Evolutionary conservation across 169 alveolate genomes (phyloP).

Genomic region (Prorocentrum cordatum): DNA sequence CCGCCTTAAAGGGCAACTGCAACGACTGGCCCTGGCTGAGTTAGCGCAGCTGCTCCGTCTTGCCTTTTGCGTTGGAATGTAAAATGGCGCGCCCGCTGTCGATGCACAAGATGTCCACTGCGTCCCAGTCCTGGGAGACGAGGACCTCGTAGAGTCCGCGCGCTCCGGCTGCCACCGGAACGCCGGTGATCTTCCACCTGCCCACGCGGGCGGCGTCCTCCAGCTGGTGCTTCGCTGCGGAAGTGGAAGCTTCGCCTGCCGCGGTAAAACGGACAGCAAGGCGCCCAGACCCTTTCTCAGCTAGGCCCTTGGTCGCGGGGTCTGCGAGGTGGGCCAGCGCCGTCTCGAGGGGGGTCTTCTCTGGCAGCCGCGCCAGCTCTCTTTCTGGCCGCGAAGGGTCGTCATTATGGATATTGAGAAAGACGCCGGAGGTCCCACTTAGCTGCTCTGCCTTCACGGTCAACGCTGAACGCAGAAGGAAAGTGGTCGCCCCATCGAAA

Average conservation of each 20-base stretch:
- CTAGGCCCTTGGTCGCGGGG: background rate
- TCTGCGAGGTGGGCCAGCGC: too few species aligned
- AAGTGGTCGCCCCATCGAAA: background rate
- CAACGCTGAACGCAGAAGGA: background rate
- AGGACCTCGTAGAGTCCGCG: background rate
- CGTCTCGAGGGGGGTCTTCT: too few species aligned
- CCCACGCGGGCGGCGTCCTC: too few species aligned
- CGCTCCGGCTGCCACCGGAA: background rate
- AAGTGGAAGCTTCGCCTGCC: background rate
- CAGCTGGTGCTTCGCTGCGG: background rate
- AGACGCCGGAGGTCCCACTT: background rate
- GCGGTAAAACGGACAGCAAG: background rate
- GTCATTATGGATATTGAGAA: background rate
- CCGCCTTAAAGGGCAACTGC: background rate
- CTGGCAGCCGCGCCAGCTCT: background rate
- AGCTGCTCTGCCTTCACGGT: too few species aligned
- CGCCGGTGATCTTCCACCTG: background rate
- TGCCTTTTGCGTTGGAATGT: background rate
- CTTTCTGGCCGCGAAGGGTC: background rate
- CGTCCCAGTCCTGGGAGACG: background rate
- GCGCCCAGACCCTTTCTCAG: background rate
- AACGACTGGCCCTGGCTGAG: too few species aligned
- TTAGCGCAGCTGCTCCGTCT: background rate
- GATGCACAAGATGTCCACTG: background rate
- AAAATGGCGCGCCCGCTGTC: background rate